Base-by-base conservation (phyloP, 2,329 filamentous ascomycete species). In the Diaporthe nobilis region DNA sequence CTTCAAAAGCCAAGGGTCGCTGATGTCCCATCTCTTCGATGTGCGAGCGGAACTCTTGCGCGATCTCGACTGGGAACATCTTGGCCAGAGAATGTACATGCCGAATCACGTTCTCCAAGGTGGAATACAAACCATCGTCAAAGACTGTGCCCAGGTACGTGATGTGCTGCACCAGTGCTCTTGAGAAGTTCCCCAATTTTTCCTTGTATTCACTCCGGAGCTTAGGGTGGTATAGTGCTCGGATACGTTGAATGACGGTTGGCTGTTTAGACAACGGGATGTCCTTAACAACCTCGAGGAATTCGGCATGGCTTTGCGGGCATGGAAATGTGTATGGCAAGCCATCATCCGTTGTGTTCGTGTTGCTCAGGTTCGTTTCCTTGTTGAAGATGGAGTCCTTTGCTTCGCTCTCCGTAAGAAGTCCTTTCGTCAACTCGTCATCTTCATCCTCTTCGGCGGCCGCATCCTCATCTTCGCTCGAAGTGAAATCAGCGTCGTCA, bases 1-100 rank as follows among this genome's bases (percentile, higher is more conserved):
- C 89, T 81, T 83, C 90, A 80, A 88, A 91, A 10, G 85, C 83
- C 49, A 92, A 83, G 6, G 89, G 86, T 49, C 91, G 86, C 44
- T 83, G 80, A 44, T 85, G 79, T 68, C 85, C 84, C 57, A 92
- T 88, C n/a, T 89, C 86, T 72, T 87, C 84, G 31, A 99, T 88
- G 78, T 94, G 92, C n/a, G 88, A 84, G 34, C 96, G 92, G 83
- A 98, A 98, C 13, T 92, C 92, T 76, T 90, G 91, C 34, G 93
- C 92, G 73, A 98, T 94, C 74, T 93, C 92, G 51, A 94, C 87
- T 0, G 96, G 92, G 80, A 95, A 97, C 68, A 92, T 94, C 82
- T 98, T 96, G 4, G 96, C 94, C 73, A 99, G 88, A 3, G 96
- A 98, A 85, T 99, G 97, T 34, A 98, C 89, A 84, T 99, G 97